Conservation (phyloP, 306 rosid species). For the Castanospermum australe region DNA sequence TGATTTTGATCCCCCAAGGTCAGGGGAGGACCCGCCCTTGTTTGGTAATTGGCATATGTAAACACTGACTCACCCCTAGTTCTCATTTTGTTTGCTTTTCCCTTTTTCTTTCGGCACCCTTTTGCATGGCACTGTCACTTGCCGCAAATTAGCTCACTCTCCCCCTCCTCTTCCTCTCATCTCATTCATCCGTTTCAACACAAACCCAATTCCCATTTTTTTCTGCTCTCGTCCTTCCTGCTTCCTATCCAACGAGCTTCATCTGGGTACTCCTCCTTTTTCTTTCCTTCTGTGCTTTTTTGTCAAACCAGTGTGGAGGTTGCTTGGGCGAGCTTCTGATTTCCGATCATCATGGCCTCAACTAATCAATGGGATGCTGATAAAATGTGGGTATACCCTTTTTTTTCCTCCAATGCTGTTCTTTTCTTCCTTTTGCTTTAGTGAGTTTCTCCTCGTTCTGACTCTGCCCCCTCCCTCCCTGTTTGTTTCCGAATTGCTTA, state of each 20-base stretch:
- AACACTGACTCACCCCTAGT: too few species aligned
- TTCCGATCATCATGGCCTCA: slow-evolving; percentile 28
- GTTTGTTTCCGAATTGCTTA: not conserved
- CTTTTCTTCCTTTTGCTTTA: not conserved
- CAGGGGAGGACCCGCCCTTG: not conserved
- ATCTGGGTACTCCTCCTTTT: not conserved
- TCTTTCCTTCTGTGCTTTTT: not conserved
- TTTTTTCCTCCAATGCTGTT: not conserved
- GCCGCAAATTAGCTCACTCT: slow-evolving; percentile 21
- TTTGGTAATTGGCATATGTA: too few species aligned
- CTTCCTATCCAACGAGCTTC: not conserved
- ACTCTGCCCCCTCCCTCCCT: not conserved
- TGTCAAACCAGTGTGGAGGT: not conserved
- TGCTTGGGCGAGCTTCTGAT: not conserved
- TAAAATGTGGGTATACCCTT: not conserved
- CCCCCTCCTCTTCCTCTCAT: not conserved
- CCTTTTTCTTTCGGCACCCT: slow-evolving; percentile 14
- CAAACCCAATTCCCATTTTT: not conserved
- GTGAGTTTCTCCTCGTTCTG: not conserved
- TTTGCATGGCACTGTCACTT: slow-evolving; percentile 66
- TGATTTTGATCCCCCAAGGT: not conserved
- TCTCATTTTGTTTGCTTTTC: slow-evolving; percentile 22
- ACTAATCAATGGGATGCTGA: not conserved
- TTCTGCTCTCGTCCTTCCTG: not conserved
- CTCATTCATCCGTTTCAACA: not conserved